phyloP scores from a whole-genome alignment of 2,329 filamentous ascomycete genomes.

The Fusarium bulbicola region DNA sequence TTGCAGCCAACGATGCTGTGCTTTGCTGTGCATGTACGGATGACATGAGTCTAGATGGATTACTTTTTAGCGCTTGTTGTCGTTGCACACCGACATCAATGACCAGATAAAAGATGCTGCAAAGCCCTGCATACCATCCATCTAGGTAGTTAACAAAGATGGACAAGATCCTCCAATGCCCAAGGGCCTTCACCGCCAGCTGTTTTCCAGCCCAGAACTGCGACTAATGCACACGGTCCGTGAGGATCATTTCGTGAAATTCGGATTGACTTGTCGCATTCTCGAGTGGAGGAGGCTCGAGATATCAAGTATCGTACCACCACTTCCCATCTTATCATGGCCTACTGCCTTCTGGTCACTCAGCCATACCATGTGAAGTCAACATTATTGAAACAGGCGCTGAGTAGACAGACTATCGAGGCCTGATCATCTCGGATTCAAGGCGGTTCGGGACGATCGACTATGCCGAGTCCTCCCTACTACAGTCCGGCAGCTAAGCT shows the following conservation, averaged over 20 bases:
- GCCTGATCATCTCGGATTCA: slow-evolving; percentile 5
- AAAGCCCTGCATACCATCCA: slow-evolving; percentile 17
- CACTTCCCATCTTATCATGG: slow-evolving; percentile 19
- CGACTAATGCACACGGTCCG: slow-evolving; percentile 32
- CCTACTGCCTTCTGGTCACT: background rate
- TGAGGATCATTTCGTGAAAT: slow-evolving; percentile 18
- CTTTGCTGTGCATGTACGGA: background rate
- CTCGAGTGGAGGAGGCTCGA: too few relatives aligned
- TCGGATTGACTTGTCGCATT: slow-evolving; percentile 6
- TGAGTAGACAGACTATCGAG: background rate
- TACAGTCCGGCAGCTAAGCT: background rate
- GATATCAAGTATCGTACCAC: slow-evolving; percentile 15
- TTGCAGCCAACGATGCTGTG: slow-evolving; percentile 6
- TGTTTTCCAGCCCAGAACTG: slow-evolving; percentile 2
- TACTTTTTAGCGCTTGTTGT: slow-evolving; percentile 6
- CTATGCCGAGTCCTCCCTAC: slow-evolving; percentile 23
- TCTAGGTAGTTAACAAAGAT: background rate
- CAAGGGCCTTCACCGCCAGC: slow-evolving; percentile 34
- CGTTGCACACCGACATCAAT: slow-evolving; percentile 28
- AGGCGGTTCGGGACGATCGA: slow-evolving; percentile 33
- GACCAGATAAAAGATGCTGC: slow-evolving; percentile 20
- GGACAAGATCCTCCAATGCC: slow-evolving; percentile 7
- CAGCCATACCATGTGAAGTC: background rate
- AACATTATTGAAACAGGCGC: background rate
- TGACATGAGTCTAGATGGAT: slow-evolving; percentile 12